phyloP scores from a whole-genome alignment of 768 basidiomycete genomes.

The Podaxis sp. region DNA sequence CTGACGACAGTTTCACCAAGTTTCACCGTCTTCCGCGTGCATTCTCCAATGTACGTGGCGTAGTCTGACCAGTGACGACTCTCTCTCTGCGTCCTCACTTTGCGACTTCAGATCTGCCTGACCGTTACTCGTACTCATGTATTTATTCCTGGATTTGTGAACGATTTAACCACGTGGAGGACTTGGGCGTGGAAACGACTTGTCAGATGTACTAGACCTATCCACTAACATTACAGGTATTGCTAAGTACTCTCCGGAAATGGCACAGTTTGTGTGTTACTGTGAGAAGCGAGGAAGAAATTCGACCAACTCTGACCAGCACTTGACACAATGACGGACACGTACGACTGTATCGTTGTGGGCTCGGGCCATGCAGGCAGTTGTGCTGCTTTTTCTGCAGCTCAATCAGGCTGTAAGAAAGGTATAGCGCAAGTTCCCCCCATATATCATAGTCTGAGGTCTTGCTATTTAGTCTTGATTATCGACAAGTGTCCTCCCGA shows the following conservation, averaged over 20 bases:
- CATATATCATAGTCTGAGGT: background rate
- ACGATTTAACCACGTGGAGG: background rate
- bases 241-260: background rate
- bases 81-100: too few relatives aligned
- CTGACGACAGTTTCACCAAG: background rate
- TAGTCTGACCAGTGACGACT: too few relatives aligned
- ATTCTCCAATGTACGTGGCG: background rate
- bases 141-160: too few relatives aligned
- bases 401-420: slow-evolving; percentile 55
- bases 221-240: background rate
- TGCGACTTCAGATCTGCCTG: too few relatives aligned
- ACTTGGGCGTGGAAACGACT: background rate
- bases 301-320: background rate
- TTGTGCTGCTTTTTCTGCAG: slow-evolving; percentile 61
- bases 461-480: slow-evolving; percentile 43
- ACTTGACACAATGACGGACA: slow-evolving; percentile 4
- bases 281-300: too few relatives aligned
- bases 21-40: background rate
- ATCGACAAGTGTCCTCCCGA: slow-evolving; percentile 63
- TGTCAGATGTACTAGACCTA: background rate
- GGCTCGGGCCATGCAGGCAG: slow-evolving; percentile 70
- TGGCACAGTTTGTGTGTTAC: background rate
- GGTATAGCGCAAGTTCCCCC: slow-evolving; percentile 26
- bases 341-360: slow-evolving; percentile 59
- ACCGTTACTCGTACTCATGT: too few relatives aligned